Conservation (phyloP, 2,329 filamentous ascomycete species). For the Boeremia lycopersici region DNA sequence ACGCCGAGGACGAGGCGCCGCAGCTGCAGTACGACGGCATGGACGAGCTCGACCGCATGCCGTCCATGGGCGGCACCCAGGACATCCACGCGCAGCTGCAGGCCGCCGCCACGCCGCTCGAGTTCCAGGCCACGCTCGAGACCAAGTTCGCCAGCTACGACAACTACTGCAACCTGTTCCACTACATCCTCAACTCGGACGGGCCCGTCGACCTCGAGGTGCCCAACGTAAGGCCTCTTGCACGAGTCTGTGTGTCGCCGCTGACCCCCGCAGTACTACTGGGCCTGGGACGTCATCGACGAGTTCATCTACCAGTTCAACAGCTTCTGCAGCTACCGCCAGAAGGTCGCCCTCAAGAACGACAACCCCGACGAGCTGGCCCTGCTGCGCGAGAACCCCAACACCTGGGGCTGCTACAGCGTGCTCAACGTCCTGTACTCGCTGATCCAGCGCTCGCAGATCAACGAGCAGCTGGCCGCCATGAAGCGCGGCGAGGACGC, state of each 20-base stretch:
- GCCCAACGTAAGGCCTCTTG: conserved; percentile 90
- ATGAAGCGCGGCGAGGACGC: conserved; percentile 95
- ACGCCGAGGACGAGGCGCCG: conserved; percentile 96
- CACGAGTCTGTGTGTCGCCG: too few relatives aligned
- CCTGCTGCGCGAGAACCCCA: conserved; percentile 92
- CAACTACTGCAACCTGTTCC: conserved; percentile 98
- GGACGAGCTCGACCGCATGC: conserved; percentile 77
- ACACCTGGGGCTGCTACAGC: conserved; percentile 99
- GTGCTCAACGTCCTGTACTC: conserved; percentile 99
- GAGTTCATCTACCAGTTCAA: conserved; percentile 99
- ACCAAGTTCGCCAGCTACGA: conserved; percentile 99
- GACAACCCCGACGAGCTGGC: conserved; percentile 91
- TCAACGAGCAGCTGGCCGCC: conserved; percentile 93
- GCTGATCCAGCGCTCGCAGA: conserved; percentile 96
- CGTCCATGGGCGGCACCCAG: conserved; percentile 70
- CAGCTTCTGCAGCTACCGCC: conserved; percentile 96
- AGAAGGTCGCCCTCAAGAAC: conserved; percentile 81
- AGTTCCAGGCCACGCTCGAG: conserved; percentile 94
- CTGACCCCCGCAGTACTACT: conserved; percentile 97
- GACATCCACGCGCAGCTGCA: conserved; percentile 92
- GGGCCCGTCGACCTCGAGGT: conserved; percentile 97
- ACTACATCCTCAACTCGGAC: conserved; percentile 98
- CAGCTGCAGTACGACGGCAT: conserved; percentile 93
- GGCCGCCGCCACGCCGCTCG: conserved; percentile 90
- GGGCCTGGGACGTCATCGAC: conserved; percentile 99